Conservation (phyloP, 805 yeast species). For the Scheffersomyces amazonensis region DNA sequence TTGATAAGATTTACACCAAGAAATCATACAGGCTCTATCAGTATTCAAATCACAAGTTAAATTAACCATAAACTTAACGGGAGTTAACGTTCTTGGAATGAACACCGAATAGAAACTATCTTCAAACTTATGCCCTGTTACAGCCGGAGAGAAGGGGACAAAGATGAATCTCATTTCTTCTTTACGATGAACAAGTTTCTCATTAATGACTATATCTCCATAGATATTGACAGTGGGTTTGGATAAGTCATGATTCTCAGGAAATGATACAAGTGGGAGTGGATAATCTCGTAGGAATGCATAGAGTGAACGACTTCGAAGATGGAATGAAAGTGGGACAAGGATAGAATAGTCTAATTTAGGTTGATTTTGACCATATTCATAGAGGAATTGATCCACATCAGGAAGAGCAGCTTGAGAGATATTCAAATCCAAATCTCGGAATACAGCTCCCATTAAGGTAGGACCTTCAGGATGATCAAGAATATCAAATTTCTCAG, state of each 20-base stretch:
- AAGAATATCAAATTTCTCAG: slow-evolving; percentile 32
- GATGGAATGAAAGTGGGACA: slow-evolving; percentile 45
- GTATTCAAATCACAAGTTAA: slow-evolving; percentile 45
- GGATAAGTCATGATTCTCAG: slow-evolving; percentile 21
- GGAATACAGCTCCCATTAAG: slow-evolving; percentile 26
- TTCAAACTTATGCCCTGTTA: slow-evolving; percentile 24
- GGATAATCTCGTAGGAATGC: slow-evolving; percentile 54
- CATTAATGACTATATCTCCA: slow-evolving; percentile 57
- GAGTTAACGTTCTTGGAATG: slow-evolving; percentile 61
- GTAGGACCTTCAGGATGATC: slow-evolving; percentile 33
- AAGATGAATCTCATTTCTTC: slow-evolving; percentile 48
- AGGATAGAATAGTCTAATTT: slow-evolving; percentile 52
- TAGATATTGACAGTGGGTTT: slow-evolving; percentile 25
- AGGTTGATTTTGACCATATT: slow-evolving; percentile 50
- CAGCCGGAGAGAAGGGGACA: slow-evolving; percentile 59
- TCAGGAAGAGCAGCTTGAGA: slow-evolving; percentile 26
- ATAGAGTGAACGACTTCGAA: slow-evolving; percentile 42
- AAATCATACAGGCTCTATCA: slow-evolving; percentile 45
- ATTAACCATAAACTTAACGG: slow-evolving; percentile 55
- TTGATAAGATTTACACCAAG: slow-evolving; percentile 65
- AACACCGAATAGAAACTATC: slow-evolving; percentile 57
- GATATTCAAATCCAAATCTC: slow-evolving; percentile 26
- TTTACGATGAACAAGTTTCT: slow-evolving; percentile 43
- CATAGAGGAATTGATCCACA: slow-evolving; percentile 34
- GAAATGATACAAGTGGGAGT: slow-evolving; percentile 54